Base-by-base conservation (phyloP, 31 red algal genomes). In the Endocladia muricata region DNA sequence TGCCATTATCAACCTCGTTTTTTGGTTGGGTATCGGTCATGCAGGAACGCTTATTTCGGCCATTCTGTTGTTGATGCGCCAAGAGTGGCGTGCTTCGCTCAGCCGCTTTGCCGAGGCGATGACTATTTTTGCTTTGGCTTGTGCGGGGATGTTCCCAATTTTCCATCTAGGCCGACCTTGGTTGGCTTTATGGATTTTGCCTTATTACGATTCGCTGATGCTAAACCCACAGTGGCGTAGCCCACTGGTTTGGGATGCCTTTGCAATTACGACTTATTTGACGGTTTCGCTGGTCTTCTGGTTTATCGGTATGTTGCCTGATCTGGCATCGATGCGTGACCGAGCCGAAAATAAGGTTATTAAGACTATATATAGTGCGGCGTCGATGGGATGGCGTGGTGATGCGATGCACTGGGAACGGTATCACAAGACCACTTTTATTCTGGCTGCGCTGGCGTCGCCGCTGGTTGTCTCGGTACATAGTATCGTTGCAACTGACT, bases 21-120 rank as follows among this genome's bases (percentile, higher is more conserved):
- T 41, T 11, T 71, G 67, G 67, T 15, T 71, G 42, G 67, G 67
- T 49, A 71, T 71, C 31, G 67, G 67, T 71, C 67, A 71, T 25
- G 67, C 67, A 8, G 67, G 67, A 8, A 71, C 67, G 11, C 36
- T 71, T 23, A 71, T 71, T 49, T 71, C 67, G 25, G 67, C 67
- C 15, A 71, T 71, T 49, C 36, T 71, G 13, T 71, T 71, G 6
- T 32, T 71, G 22, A n/a, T 51, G 34, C 30, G 67, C 17, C 67
- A 71, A 49, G 51, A 71, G 19, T 71, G 67, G 67, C 22, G 67
- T 13, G 51, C 36, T 6, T 8, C 11, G 11, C 11, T 71, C 25
- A 71, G 51, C 67, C 67, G 67, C 36, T 19, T 32, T 8, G 67
- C 67, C 13, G 67, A 71, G 31, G 67, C 67, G 32, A 71, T 71